These are phyloP conservation scores for Pugionium cornutum DNA, from an alignment of 345 rosid genomes.

Conservation along the genomic window DNA sequence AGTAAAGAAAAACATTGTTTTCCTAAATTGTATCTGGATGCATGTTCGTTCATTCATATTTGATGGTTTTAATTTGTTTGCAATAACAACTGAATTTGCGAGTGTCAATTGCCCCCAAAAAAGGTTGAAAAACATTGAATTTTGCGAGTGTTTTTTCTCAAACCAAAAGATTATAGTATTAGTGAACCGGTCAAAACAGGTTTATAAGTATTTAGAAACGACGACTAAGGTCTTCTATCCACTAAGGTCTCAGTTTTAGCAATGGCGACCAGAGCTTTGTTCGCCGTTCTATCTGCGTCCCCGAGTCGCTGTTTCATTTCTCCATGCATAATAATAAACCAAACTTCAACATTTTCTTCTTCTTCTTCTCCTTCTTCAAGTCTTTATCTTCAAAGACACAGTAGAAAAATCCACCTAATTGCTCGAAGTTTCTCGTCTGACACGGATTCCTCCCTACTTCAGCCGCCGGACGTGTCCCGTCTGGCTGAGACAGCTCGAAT, in stretches of 20 bases:
- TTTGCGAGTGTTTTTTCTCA: no score
- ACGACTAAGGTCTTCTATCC: background rate
- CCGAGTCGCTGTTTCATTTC: slow-evolving; percentile 14
- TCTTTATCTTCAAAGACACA: slow-evolving; percentile 2
- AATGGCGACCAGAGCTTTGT: slow-evolving; percentile 45
- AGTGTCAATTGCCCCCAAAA: no score
- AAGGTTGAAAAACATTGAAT: no score
- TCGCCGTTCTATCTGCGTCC: slow-evolving; percentile 25
- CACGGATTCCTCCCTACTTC: slow-evolving; percentile 46
- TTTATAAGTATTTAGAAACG: background rate
- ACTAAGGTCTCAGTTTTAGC: background rate
- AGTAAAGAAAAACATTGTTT: background rate
- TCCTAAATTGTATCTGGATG: no score
- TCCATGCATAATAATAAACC: background rate
- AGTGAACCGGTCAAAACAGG: background rate
- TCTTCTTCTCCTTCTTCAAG: slow-evolving; percentile 7
- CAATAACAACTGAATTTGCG: no score
- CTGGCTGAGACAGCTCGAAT: slow-evolving; percentile 85
- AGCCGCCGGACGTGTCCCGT: slow-evolving; percentile 64
- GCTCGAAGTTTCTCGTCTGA: slow-evolving; percentile 45
- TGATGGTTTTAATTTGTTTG: no score
- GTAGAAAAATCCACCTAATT: slow-evolving; percentile 5
- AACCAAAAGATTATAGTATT: no score
- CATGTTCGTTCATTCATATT: no score
- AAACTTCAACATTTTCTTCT: slow-evolving; percentile 1